Evolutionary conservation across 169 alveolate genomes (phyloP).

Genomic region (Plasmodium billcollinsi): DNA sequence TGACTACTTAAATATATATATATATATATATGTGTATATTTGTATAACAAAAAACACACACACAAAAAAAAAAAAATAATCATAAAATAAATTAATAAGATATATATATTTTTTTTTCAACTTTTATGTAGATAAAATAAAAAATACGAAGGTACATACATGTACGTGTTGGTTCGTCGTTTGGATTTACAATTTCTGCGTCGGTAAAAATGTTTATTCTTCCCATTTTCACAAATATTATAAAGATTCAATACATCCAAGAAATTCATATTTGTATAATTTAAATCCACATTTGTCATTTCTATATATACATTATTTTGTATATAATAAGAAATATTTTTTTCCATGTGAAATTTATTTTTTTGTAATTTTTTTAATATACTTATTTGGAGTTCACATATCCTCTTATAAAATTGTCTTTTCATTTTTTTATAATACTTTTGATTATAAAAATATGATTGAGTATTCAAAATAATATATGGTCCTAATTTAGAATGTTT

Average conservation of each 20-base stretch:
- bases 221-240: conserved; percentile 52
- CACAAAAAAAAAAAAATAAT: too few species aligned
- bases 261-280: conserved; percentile 59
- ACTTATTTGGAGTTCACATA: conserved; percentile 42
- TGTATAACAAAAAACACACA: too few species aligned
- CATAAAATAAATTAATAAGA: too few species aligned
- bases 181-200: background rate
- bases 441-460: conserved; percentile 15
- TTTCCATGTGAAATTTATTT: conserved; percentile 34
- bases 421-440: conserved; percentile 20
- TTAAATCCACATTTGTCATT: conserved; percentile 46
- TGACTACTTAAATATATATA: too few species aligned
- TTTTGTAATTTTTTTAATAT: conserved; percentile 71
- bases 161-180: conserved; percentile 5
- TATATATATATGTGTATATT: too few species aligned
- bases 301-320: conserved; percentile 48
- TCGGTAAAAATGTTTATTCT: background rate
- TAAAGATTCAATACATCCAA: conserved; percentile 53
- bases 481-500: too few species aligned
- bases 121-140: conserved; percentile 28
- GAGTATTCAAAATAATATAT: too few species aligned
- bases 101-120: background rate
- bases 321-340: conserved; percentile 22
- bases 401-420: conserved; percentile 56
- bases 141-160: conserved; percentile 70